These are phyloP conservation scores for Teratosphaeria gauchensis DNA, from an alignment of 2,329 filamentous ascomycete species.

Conservation along the genomic window DNA sequence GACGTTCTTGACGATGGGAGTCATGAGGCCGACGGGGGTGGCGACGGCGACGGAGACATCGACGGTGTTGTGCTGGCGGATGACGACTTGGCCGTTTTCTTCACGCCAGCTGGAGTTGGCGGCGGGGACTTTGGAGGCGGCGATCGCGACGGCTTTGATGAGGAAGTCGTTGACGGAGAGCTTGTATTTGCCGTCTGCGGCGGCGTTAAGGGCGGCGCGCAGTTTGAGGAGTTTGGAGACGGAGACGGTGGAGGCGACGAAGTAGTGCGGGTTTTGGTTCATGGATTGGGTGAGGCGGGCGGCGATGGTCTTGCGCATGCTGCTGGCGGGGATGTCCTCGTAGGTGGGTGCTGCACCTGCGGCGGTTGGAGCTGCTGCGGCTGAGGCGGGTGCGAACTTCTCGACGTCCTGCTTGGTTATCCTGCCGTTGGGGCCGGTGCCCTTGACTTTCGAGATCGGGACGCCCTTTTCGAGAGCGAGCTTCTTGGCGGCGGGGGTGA, in stretches of 20 bases:
- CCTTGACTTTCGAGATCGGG: conserved; percentile 69
- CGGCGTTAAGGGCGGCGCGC: conserved; percentile 81
- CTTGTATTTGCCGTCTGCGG: conserved; percentile 90
- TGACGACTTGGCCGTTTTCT: conserved; percentile 64
- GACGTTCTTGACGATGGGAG: conserved; percentile 87
- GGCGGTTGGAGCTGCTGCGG: conserved; percentile 36
- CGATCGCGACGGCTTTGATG: conserved; percentile 86
- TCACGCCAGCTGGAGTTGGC: conserved; percentile 91
- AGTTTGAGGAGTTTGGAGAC: conserved; percentile 95
- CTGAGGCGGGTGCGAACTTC: conserved; percentile 55
- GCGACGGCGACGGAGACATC: conserved; percentile 95
- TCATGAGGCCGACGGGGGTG: conserved; percentile 89
- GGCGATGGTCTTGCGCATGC: conserved; percentile 98
- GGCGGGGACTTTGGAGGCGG: conserved; percentile 84
- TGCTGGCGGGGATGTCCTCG: conserved; percentile 73
- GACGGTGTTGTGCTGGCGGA: conserved; percentile 86
- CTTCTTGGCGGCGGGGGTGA: conserved; percentile 64
- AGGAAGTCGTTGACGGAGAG: conserved; percentile 99
- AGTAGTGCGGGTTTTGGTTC: conserved; percentile 96
- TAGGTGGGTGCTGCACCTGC: conserved; percentile 55
- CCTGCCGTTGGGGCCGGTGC: conserved; percentile 72
- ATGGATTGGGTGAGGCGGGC: conserved; percentile 79
- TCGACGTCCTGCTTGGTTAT: conserved; percentile 91
- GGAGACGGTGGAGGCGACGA: conserved; percentile 81
- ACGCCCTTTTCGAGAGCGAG: conserved; percentile 80